A percentile compares a stretch with the other conserved stretches of the same genome.
phyloP scores from a whole-genome alignment of 2,329 filamentous ascomycete genomes.

The Atkinsonella hypoxylon region DNA sequence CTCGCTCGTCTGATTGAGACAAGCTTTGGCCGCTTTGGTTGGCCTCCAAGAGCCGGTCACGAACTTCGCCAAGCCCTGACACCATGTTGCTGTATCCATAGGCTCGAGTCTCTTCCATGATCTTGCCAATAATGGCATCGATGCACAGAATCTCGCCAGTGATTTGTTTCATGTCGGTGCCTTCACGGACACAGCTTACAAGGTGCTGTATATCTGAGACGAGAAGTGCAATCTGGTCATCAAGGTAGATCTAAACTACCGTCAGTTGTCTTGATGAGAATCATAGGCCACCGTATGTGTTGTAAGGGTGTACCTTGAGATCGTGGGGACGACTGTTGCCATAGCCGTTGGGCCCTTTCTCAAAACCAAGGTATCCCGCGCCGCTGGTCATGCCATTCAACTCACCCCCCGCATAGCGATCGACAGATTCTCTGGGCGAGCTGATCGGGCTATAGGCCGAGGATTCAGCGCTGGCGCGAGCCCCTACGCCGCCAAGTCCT shows the following conservation, averaged over 20 bases:
- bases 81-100: slow-evolving; percentile 41
- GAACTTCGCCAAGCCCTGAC: slow-evolving; percentile 47
- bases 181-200: slow-evolving; percentile 57
- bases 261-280: slow-evolving; percentile 8
- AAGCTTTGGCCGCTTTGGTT: slow-evolving; percentile 49
- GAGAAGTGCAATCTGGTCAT: slow-evolving; percentile 69
- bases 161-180: slow-evolving; percentile 52
- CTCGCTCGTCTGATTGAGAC: slow-evolving; percentile 36
- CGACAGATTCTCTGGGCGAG: slow-evolving; percentile 50
- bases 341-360: slow-evolving; percentile 29
- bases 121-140: slow-evolving; percentile 55
- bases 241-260: slow-evolving; percentile 53
- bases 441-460: slow-evolving; percentile 65
- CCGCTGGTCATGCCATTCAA: slow-evolving; percentile 26
- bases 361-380: slow-evolving; percentile 21
- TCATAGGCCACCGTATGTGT: slow-evolving; percentile 9
- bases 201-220: slow-evolving; percentile 75
- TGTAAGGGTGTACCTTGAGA: slow-evolving; percentile 28
- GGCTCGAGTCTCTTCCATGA: slow-evolving; percentile 53
- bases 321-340: slow-evolving; percentile 34
- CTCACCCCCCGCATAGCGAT: slow-evolving; percentile 26
- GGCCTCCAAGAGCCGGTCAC: slow-evolving; percentile 52
- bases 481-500: slow-evolving; percentile 38
- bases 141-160: slow-evolving; percentile 61
- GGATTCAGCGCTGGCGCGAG: slow-evolving; percentile 51